Evolutionary conservation across 2,329 filamentous ascomycete species (phyloP), one percentile per base, ranked within the genome.

Genomic region (Exophiala sp.): DNA sequence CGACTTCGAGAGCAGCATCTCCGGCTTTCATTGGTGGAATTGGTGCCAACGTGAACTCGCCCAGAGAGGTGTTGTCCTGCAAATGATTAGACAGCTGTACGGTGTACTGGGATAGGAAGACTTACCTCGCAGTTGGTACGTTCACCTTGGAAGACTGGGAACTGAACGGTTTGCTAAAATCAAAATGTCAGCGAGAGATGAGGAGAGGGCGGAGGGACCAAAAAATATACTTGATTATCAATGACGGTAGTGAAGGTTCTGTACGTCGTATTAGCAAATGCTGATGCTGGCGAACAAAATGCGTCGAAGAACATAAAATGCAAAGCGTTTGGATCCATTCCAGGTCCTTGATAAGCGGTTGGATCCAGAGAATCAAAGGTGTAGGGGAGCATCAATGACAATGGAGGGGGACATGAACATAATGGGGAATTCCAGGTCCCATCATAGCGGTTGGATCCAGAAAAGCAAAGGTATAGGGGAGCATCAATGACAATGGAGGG

Each of bases 71-170:
- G 83, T 99, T 99, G 75, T 97, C 91, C 72, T 95, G 40, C 18
- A 12, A 12, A 11, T 24, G n/a, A 21, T 42, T 24, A 42, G 40
- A 11, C 2, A 14, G n/a, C 14, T 16, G 7, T 12, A 42, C 11
- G 18, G 33, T 35, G 33, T 35, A n/a, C 8, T 35, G 33, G 33
- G 33, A 38, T 40, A 9, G 20, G 14, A 40, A 14, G 14, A 16
- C 40, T 7, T 29, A 42, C 18, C 1, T 11, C 89, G 74, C 94
- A 97, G 82, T 96, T 96, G 64, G 92, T 89, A 78, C 94, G 87
- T 79, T 97, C 94, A 76, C 94, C 92, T 81, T 96, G 91, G 83
- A 76, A 96, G 10, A 95, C 88, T 50, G 90, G 91, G 83, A 96
- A 96, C 71, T 91, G 87, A 11, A 94, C 88, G 35, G 87, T 91